These are phyloP conservation scores for Linderina pennispora DNA, from an alignment of 192 early-diverging fungal species.

Conservation along the genomic window DNA sequence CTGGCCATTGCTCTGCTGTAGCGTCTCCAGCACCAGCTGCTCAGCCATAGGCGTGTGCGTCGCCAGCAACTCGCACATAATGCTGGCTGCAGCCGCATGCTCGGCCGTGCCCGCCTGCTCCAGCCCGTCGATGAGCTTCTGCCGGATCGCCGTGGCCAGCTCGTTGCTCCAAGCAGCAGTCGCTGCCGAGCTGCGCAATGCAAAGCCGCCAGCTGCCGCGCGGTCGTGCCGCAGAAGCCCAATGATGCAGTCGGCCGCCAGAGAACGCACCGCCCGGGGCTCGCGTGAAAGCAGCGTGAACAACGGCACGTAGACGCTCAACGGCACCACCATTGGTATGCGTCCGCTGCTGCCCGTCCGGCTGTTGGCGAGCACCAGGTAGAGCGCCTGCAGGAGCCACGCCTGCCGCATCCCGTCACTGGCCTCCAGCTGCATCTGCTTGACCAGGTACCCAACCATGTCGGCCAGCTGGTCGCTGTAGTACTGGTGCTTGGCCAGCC, in stretches of 20 bases:
- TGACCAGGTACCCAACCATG: constrained; percentile 33
- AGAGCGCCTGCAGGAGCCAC: constrained; percentile 27
- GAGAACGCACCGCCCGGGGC: constrained; percentile 4
- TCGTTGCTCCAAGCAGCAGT: constrained; percentile 1
- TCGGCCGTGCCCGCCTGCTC: not conserved
- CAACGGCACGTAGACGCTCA: constrained; percentile 22
- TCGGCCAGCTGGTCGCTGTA: constrained; percentile 38
- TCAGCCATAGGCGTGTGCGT: constrained; percentile 1
- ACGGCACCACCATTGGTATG: constrained; percentile 1
- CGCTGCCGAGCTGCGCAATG: too few species aligned
- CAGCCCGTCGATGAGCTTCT: constrained; percentile 19
- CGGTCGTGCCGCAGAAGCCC: constrained; percentile 17
- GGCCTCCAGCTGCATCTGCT: constrained; percentile 15
- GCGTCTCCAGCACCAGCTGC: constrained; percentile 11
- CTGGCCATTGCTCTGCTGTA: constrained; percentile 2
- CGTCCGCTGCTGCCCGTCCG: not conserved
- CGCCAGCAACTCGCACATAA: constrained; percentile 15
- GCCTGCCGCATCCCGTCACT: not conserved
- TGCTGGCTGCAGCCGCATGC: constrained; percentile 13
- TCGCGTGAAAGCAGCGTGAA: constrained; percentile 29
- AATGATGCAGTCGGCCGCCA: constrained; percentile 38
- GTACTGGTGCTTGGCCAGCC: constrained; percentile 44
- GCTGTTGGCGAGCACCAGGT: constrained; percentile 13
- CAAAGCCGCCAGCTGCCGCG: not conserved
- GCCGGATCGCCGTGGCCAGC: constrained; percentile 11